Evolutionary conservation across 306 rosid species (phyloP).

Genomic region (Prosopis cineraria): DNA sequence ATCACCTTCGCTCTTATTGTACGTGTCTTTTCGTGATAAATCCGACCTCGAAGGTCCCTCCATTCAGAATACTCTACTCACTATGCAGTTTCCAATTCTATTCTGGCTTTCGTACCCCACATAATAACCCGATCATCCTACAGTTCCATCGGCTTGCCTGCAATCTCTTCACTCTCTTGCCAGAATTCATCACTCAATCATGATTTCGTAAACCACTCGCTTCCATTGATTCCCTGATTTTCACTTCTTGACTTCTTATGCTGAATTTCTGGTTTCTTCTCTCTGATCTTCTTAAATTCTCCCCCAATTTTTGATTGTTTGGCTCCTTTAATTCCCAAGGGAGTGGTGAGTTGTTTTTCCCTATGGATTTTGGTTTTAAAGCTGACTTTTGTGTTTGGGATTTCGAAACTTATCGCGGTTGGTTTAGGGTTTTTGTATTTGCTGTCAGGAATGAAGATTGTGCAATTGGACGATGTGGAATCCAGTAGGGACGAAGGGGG

Average conservation of each 20-base stretch:
- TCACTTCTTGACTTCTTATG: not conserved
- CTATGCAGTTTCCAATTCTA: not conserved
- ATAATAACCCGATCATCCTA: not conserved
- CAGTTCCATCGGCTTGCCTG: not conserved
- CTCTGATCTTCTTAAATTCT: not conserved
- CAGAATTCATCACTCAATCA: not conserved
- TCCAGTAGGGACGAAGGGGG: constrained; percentile 46
- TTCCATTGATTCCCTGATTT: not conserved
- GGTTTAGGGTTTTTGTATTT: constrained; percentile 30
- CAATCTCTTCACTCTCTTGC: not conserved
- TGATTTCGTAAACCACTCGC: not conserved
- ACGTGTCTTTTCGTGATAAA: not conserved
- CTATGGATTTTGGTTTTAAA: constrained; percentile 17
- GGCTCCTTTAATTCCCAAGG: constrained; percentile 25
- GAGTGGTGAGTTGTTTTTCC: not conserved
- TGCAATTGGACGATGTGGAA: constrained; percentile 70
- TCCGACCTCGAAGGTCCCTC: not conserved
- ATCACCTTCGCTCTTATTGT: not conserved
- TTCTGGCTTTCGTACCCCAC: not conserved
- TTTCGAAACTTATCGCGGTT: constrained; percentile 16
- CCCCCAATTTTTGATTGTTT: not conserved
- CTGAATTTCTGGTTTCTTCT: constrained; percentile 16
- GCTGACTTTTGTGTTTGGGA: constrained; percentile 13
- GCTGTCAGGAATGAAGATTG: constrained; percentile 73
- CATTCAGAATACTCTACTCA: not conserved